Conservation (phyloP, 805 yeast genomes). For the Yarrowia bubula region DNA sequence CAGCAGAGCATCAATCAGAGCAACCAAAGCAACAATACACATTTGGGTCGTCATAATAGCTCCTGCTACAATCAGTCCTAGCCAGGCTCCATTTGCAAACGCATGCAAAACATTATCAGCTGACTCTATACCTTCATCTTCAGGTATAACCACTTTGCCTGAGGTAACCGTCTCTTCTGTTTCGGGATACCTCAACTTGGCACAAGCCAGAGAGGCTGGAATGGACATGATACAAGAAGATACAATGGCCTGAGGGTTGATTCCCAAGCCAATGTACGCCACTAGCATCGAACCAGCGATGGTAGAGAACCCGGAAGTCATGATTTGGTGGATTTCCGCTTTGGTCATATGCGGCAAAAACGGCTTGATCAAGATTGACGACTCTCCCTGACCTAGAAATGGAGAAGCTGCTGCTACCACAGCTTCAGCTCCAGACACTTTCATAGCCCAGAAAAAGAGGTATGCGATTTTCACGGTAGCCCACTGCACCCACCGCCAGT, state of each 20-base stretch:
- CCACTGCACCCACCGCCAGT: constrained; percentile 62
- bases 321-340: constrained; percentile 61
- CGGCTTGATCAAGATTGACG: constrained; percentile 59
- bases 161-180: constrained; percentile 53
- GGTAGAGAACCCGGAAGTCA: constrained; percentile 65
- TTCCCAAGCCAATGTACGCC: constrained; percentile 60
- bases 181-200: constrained; percentile 60
- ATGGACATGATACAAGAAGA: constrained; percentile 67
- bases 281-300: constrained; percentile 64
- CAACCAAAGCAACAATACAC: constrained; percentile 60
- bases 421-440: constrained; percentile 62
- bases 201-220: constrained; percentile 62
- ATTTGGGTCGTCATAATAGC: constrained; percentile 56
- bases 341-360: constrained; percentile 56
- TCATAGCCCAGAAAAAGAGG: constrained; percentile 59
- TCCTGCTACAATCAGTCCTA: constrained; percentile 56
- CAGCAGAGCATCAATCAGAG: constrained; percentile 53
- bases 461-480: constrained; percentile 53
- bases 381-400: constrained; percentile 64
- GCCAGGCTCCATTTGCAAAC: constrained; percentile 56
- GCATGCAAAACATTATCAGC: constrained; percentile 57
- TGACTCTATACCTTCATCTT: constrained; percentile 42
- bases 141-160: constrained; percentile 49
- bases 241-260: constrained; percentile 61
- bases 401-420: constrained; percentile 67